phyloP scores from a whole-genome alignment of 2,329 filamentous ascomycete genomes.

The Fusarium tricinctum region DNA sequence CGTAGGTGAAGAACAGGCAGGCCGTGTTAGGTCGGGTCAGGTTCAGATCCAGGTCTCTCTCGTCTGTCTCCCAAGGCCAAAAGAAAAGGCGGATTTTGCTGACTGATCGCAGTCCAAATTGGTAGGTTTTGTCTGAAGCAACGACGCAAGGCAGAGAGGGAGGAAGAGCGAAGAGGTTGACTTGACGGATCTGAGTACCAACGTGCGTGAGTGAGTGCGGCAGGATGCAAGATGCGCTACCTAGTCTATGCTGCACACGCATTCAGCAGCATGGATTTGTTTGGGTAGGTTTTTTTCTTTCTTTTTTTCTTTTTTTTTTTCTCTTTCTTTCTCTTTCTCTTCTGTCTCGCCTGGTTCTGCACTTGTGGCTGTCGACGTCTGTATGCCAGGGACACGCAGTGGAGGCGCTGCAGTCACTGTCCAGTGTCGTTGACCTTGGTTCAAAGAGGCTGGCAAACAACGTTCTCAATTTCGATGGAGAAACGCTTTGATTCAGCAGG shows the following conservation, averaged over 20 bases:
- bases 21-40: slow-evolving; percentile 34
- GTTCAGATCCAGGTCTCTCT: slow-evolving; percentile 20
- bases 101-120: slow-evolving; percentile 31
- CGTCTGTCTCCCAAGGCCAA: slow-evolving; percentile 13
- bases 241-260: slow-evolving; percentile 46
- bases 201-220: slow-evolving; percentile 28
- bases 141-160: slow-evolving; percentile 22
- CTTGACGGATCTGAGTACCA: slow-evolving; percentile 22
- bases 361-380: slow-evolving; percentile 37
- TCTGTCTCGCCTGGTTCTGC: slow-evolving; percentile 32
- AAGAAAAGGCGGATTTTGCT: slow-evolving; percentile 23
- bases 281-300: slow-evolving; percentile 33
- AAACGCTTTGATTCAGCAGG: slow-evolving; percentile 20
- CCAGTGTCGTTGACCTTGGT: slow-evolving; percentile 17
- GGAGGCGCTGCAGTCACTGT: slow-evolving; percentile 26
- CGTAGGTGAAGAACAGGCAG: slow-evolving; percentile 39
- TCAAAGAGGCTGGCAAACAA: slow-evolving; percentile 37
- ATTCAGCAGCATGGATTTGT: slow-evolving; percentile 49
- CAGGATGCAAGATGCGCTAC: slow-evolving; percentile 39
- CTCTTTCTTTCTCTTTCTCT: background rate
- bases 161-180: slow-evolving; percentile 25
- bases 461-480: slow-evolving; percentile 32
- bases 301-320: background rate
- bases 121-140: slow-evolving; percentile 10
- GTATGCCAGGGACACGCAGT: slow-evolving; percentile 48